Conservation (phyloP, 345 rosid species). For the Bruguiera parviflora region DNA sequence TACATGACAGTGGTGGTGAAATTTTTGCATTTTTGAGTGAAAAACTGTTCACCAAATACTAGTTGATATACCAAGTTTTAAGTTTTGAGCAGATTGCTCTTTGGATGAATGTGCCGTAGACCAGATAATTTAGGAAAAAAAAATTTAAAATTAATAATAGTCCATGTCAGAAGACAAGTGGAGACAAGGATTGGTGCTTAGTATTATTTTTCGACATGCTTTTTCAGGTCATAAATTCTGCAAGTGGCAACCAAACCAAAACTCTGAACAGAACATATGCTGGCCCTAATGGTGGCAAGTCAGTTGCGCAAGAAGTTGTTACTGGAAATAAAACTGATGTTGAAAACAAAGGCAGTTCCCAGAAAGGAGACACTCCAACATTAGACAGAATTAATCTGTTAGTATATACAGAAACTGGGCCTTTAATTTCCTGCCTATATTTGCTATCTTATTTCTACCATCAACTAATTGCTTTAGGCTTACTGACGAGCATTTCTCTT, state of each 20-base stretch:
- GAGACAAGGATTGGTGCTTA: not conserved
- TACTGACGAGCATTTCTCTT: not conserved
- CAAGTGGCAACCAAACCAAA: constrained; percentile 15
- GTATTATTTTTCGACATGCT: not conserved
- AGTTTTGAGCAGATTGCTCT: not conserved
- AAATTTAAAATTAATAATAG: no score
- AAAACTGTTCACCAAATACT: not conserved
- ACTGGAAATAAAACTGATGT: constrained; percentile 26
- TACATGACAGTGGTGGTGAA: not conserved
- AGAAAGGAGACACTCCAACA: constrained; percentile 42
- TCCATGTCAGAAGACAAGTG: not conserved
- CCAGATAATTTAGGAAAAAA: not conserved
- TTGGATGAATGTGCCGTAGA: not conserved
- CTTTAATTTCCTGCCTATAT: not conserved
- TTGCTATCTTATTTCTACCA: not conserved
- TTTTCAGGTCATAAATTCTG: constrained; percentile 41
- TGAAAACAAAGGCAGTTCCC: constrained; percentile 24
- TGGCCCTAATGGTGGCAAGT: constrained; percentile 8
- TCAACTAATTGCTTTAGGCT: not conserved
- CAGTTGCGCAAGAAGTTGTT: constrained; percentile 20
- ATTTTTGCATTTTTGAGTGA: not conserved
- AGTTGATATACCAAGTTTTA: not conserved
- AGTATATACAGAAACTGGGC: constrained; percentile 22
- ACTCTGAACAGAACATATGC: constrained; percentile 9
- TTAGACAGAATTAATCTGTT: constrained; percentile 74